phyloP scores from a whole-genome alignment of 1,139 yeast genomes.

The Oligophagozyma castellii region DNA sequence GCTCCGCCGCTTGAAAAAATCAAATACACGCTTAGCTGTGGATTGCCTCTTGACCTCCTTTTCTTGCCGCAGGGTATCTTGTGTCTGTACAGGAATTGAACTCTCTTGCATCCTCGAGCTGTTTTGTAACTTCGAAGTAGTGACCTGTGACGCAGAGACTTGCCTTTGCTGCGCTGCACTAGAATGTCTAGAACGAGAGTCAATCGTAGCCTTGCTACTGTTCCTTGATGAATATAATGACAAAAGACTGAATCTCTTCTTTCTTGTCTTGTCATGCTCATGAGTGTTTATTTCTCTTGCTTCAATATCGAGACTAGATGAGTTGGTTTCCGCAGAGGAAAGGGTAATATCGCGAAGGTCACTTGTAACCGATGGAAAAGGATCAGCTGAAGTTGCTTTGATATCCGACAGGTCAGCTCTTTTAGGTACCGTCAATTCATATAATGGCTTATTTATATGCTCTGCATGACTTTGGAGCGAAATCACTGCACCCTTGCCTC shows the following conservation, averaged over 20 bases:
- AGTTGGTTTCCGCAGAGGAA: background rate
- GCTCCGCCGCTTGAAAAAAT: slow-evolving; percentile 69
- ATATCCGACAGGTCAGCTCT: no score
- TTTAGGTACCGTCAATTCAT: no score
- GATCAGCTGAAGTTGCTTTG: background rate
- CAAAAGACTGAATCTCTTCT: slow-evolving; percentile 17
- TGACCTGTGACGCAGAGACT: background rate
- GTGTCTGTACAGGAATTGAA: slow-evolving; percentile 24
- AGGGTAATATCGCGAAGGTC: background rate
- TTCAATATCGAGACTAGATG: slow-evolving; percentile 1
- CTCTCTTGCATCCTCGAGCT: slow-evolving; percentile 12
- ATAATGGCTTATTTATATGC: no score
- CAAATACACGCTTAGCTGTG: slow-evolving; percentile 71
- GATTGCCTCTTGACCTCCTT: no score
- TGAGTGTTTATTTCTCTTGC: no score
- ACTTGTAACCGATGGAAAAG: background rate
- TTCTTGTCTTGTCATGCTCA: no score
- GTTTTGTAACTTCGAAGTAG: background rate
- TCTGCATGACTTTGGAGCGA: no score
- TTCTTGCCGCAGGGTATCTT: no score
- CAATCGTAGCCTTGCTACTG: slow-evolving; percentile 7
- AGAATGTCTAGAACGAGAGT: no score
- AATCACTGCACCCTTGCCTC: no score
- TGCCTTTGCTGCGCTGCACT: no score
- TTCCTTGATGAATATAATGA: slow-evolving; percentile 12